Conservation (phyloP, 2,329 filamentous ascomycete species). For the Aspergillus spinulosporus region DNA sequence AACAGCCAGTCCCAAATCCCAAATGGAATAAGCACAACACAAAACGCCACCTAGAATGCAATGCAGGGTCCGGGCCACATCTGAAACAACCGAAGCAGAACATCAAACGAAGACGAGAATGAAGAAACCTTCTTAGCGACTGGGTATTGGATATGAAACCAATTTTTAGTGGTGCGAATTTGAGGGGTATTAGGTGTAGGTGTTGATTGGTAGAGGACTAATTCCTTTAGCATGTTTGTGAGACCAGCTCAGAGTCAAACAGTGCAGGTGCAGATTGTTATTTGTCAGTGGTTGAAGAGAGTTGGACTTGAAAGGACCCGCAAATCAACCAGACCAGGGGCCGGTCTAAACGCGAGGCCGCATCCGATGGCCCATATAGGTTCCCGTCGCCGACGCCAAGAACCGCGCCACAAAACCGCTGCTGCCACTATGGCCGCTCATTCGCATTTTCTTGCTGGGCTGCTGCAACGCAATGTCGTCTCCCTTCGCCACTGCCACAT, state of each 20-base stretch:
- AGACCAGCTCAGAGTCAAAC: conserved; percentile 16
- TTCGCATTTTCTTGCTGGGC: conserved; percentile 45
- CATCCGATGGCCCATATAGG: conserved; percentile 43
- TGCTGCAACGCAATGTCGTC: conserved; percentile 37
- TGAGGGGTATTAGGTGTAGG: conserved; percentile 7
- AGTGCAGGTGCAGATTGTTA: not conserved
- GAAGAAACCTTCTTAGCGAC: not conserved
- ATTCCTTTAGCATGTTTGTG: conserved; percentile 10
- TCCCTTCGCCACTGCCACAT: conserved; percentile 36
- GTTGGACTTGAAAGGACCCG: not conserved
- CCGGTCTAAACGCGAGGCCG: conserved; percentile 29
- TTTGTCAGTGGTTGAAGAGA: conserved; percentile 2
- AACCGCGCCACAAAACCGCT: conserved; percentile 46
- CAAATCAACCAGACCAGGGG: conserved; percentile 8
- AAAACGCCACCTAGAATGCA: conserved; percentile 11
- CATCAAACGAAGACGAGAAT: not conserved
- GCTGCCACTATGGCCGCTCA: conserved; percentile 29
- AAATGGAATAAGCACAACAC: not conserved
- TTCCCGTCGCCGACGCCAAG: conserved; percentile 44
- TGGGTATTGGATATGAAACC: conserved; percentile 9
- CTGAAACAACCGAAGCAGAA: not conserved
- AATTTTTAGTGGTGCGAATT: conserved; percentile 2
- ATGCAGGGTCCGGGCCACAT: conserved; percentile 9
- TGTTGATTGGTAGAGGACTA: conserved; percentile 6
- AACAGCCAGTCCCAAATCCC: not conserved